Percentiles rank a stretch among this genome's conserved stretches.
These are phyloP conservation scores for Moringa oleifera DNA, from an alignment of 345 rosid species.

Conservation along the genomic window DNA sequence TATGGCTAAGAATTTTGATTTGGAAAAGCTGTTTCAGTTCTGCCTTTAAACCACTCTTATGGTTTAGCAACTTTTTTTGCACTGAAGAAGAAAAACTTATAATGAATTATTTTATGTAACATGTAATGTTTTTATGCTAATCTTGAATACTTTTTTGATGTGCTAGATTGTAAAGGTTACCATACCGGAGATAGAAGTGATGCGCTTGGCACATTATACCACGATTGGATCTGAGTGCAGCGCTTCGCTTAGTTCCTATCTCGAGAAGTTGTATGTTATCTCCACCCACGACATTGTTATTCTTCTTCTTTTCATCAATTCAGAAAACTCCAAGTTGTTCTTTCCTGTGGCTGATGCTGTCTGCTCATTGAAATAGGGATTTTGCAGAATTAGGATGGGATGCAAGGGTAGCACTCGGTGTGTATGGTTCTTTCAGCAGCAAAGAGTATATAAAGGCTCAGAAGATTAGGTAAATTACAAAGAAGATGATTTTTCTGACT, in stretches of 20 bases:
- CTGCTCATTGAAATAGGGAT: slow-evolving; percentile 31
- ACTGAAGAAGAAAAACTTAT: no score
- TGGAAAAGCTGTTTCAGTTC: no score
- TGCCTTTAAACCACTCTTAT: neutral
- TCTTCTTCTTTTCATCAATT: neutral
- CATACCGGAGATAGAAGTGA: slow-evolving; percentile 64
- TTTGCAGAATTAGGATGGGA: slow-evolving; percentile 54
- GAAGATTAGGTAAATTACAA: slow-evolving; percentile 42
- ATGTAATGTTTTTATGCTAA: slow-evolving; percentile 16
- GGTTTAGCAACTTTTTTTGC: neutral
- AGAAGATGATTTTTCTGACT: neutral
- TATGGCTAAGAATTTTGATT: slow-evolving; percentile 13
- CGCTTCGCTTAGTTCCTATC: slow-evolving; percentile 41
- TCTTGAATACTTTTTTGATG: neutral
- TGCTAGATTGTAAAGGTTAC: slow-evolving; percentile 54
- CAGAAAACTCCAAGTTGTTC: neutral
- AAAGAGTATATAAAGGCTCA: slow-evolving; percentile 61
- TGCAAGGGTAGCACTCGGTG: slow-evolving; percentile 50
- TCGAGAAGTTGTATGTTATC: slow-evolving; percentile 40
- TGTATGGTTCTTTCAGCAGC: slow-evolving; percentile 53
- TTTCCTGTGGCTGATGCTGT: slow-evolving; percentile 13
- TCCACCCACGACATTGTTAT: neutral
- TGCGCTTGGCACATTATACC: slow-evolving; percentile 70
- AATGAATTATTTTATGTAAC: neutral
- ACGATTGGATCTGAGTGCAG: slow-evolving; percentile 63